These are phyloP conservation scores for Epichloe hybrida DNA, from an alignment of 2,329 filamentous ascomycete species.

Conservation along the genomic window DNA sequence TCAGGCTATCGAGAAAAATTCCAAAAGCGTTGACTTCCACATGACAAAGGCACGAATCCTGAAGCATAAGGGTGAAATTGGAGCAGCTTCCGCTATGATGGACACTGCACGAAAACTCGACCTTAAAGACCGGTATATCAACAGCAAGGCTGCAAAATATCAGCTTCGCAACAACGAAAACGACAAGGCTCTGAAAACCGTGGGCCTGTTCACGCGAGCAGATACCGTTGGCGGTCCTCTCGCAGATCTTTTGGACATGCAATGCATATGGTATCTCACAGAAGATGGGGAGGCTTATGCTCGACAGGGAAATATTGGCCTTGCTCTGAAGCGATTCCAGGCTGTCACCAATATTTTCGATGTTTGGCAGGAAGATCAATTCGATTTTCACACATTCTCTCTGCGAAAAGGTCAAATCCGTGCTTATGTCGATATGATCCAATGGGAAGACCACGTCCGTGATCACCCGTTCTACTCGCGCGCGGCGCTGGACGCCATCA, in stretches of 20 bases:
- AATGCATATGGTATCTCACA: constrained; percentile 92
- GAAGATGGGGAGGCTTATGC: constrained; percentile 88
- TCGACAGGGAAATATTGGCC: constrained; percentile 65
- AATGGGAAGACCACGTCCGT: constrained; percentile 84
- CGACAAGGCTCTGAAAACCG: constrained; percentile 71
- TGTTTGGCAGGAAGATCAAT: constrained; percentile 95
- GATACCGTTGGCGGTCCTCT: constrained; percentile 80
- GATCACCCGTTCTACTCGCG: constrained; percentile 89
- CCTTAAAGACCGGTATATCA: constrained; percentile 88
- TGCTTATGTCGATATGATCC: constrained; percentile 89
- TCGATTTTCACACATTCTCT: constrained; percentile 97
- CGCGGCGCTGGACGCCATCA: constrained; percentile 68
- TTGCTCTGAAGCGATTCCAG: constrained; percentile 87
- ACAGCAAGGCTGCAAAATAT: constrained; percentile 96
- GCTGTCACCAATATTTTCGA: constrained; percentile 87
- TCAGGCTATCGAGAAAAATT: constrained; percentile 65
- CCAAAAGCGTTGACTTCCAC: constrained; percentile 76
- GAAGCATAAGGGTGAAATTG: constrained; percentile 73
- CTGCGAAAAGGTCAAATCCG: constrained; percentile 92
- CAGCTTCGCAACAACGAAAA: constrained; percentile 87
- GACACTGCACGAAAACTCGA: constrained; percentile 76
- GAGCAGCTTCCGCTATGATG: constrained; percentile 77
- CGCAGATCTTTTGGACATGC: constrained; percentile 91
- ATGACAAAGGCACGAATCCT: constrained; percentile 93
- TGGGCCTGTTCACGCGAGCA: constrained; percentile 87